Base-by-base conservation (phyloP, 208 protist species). In the Acanthamoeba culbertsoni region DNA sequence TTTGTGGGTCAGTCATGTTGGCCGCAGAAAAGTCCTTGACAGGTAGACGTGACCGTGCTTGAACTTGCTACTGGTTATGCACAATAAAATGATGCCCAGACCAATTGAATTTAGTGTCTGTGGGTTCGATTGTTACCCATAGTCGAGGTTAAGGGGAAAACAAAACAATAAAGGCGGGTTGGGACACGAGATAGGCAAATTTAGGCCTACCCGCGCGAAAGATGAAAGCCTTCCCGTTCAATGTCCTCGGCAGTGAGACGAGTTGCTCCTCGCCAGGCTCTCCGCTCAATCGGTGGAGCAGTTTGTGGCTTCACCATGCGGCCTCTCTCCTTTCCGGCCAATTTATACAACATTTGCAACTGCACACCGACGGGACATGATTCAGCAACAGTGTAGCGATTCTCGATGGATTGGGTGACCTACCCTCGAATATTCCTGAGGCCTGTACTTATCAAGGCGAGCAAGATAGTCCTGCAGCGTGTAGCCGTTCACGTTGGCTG, bases 261-360 rank as follows among this genome's bases (percentile, higher is more conserved):
- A 26, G 33, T 37, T 40, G 79, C 79, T 33, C 53, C 53, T 35
- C 79, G 42, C 45, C 79, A 62, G 4, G 33, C 79, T 26, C 35
- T 57, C 62, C 51, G 79, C 8, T 65, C 51, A 6, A 48, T 16
- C 43, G 26, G 20, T 31, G 73, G 73, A 75, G 63, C 10, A 40
- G 63, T 75, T 40, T 31, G n/a, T 28, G n/a, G 20, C 73, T 51
- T 26, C 37, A 40, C 23, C 37, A 28, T 2, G 4, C n/a, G 46
- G 18, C 73, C 2, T 46, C 73, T 7, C 20, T 51, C 79, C 46
- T 89, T 89, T 40, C 79, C 79, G 6, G 79, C 45, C 79, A 89
- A 89, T 89, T 57, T 89, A 31, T 89, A 89, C 79, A 89, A 33
- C 79, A 89, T 89, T 65, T 89, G 51, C 79, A 89, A 43, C 79